A percentile compares a stretch with the other conserved stretches of the same genome.
phyloP scores from a whole-genome alignment of 345 rosid species.

The Ricinus communis region DNA sequence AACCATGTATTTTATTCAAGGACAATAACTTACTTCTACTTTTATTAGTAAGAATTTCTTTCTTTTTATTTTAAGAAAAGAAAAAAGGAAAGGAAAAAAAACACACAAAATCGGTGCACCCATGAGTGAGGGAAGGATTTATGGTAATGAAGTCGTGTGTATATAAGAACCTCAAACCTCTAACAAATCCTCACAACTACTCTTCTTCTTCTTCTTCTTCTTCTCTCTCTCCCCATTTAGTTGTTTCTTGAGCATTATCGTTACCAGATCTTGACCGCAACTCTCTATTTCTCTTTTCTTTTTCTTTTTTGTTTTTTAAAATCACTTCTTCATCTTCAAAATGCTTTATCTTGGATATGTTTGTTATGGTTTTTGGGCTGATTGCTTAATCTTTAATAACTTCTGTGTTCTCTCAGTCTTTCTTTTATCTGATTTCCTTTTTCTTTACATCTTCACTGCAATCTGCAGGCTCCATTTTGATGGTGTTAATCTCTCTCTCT shows the following conservation, averaged over 20 bases:
- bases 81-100: not conserved
- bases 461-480: too few relatives aligned
- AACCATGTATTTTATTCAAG: too few relatives aligned
- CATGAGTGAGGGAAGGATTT: not conserved
- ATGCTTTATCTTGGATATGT: too few relatives aligned
- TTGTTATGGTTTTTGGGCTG: not conserved
- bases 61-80: too few relatives aligned
- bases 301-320: too few relatives aligned
- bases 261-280: slow-evolving; percentile 9
- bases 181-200: not conserved
- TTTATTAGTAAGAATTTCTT: too few relatives aligned
- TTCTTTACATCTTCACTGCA: too few relatives aligned
- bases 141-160: not conserved
- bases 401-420: too few relatives aligned
- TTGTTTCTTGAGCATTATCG: not conserved
- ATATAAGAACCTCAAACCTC: slow-evolving; percentile 19
- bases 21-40: too few relatives aligned
- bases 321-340: not conserved
- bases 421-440: too few relatives aligned
- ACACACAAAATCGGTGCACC: slow-evolving; percentile 1
- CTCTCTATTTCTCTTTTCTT: too few relatives aligned
- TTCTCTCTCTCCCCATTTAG: not conserved
- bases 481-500: not conserved
- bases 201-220: not conserved
- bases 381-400: not conserved